Base-by-base conservation (phyloP, 2,329 filamentous ascomycete genomes). In the Cladophialophora exuberans region DNA sequence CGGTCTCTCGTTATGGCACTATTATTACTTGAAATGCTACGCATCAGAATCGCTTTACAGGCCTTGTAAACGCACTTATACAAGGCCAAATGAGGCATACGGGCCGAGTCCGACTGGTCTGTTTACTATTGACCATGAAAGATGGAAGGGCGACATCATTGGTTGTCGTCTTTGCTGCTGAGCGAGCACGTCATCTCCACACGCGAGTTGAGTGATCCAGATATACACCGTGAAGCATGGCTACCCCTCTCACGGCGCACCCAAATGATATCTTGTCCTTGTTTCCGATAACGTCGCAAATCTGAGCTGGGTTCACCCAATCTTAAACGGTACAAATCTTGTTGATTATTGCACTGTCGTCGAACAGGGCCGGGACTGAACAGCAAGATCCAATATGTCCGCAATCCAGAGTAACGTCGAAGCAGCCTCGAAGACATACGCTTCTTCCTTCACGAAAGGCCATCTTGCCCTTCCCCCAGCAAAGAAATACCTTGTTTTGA, bases 401-500 rank as follows among this genome's bases (percentile, higher is more conserved):
- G 74, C 77, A 41, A 76, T 77, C 52, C 80, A 83, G 63, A 69
- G 80, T 59, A 82, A 83, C 55, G 69, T 87, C 18, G 73, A 80
- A 50, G 68, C 76, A 42, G 79, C 79, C 43, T 88, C 88, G 67
- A 77, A 75, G 26, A 71, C 76, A 26, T 85, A 86, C 65, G 79
- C 76, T 3, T 71, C 76, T 2, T 72, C 68, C 2, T 92, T 91
- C 70, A 82, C 76, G n/a, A 77, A 88, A 58, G 87, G 85, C 13
- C 61, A 84, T 58, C 78, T 91, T 3, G 78, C 82, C 1, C 78
- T 90, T 1, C 86, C 87, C 0, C 88, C 88, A 0, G 82, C 82
- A 7, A 87, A 87, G 72, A 82, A 86, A 64, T 88, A 88, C 65
- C 75, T 83, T 6, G 75, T 88, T 60, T 79, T 93, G 39, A 89